Evolutionary conservation across 371 early-diverging fungal genomes (phyloP).

Genomic region (Mortierella sp.): DNA sequence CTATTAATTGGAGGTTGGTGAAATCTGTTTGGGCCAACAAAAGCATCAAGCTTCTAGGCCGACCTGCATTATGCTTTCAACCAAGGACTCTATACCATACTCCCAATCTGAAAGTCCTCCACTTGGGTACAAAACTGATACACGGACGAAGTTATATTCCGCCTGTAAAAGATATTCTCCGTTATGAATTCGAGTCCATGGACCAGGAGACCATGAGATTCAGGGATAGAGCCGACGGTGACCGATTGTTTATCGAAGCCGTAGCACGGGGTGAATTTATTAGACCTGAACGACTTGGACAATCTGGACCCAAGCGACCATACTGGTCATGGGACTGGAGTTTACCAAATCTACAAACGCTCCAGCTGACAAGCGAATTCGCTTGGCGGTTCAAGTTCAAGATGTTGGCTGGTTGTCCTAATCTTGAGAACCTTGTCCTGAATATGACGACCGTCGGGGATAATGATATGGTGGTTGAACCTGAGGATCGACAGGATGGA

Average conservation of each 20-base stretch:
- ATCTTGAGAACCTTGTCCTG: conserved; percentile 14
- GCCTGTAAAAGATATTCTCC: not conserved
- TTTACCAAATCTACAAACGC: not conserved
- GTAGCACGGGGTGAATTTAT: too few relatives aligned
- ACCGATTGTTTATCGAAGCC: too few relatives aligned
- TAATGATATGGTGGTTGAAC: conserved; percentile 6
- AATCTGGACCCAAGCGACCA: conserved; percentile 5
- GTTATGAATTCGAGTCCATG: too few relatives aligned
- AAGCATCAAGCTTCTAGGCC: not conserved
- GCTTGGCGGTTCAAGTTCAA: conserved; percentile 25
- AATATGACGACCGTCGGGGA: conserved; percentile 3
- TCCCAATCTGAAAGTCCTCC: not conserved
- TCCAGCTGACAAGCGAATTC: conserved; percentile 22
- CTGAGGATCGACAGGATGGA: not conserved
- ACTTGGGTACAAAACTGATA: not conserved
- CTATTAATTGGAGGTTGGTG: too few relatives aligned
- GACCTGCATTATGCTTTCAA: not conserved
- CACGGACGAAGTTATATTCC: not conserved
- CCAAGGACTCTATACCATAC: not conserved
- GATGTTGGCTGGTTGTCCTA: conserved; percentile 29
- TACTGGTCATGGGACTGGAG: conserved; percentile 37
- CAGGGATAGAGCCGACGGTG: too few relatives aligned
- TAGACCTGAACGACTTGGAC: too few relatives aligned
- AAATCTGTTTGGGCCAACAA: not conserved
- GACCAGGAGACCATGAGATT: too few relatives aligned